Evolutionary conservation across 176 grass and related monocot species (phyloP).

Genomic region (Coix lacrymajobi): DNA sequence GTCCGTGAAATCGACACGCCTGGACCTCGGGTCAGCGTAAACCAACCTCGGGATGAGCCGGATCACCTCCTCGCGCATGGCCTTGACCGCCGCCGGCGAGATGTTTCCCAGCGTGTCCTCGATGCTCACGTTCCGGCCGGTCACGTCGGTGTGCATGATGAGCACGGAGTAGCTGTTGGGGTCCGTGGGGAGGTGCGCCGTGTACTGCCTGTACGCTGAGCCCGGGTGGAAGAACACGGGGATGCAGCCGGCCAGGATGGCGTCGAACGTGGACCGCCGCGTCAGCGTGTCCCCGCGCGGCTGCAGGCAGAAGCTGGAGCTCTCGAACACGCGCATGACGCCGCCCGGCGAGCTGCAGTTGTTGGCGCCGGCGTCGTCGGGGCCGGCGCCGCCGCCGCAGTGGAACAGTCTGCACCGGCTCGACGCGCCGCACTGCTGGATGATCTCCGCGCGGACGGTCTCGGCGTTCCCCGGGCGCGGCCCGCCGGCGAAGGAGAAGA

Average conservation of each 20-base stretch:
- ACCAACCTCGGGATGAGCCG: conserved; percentile 52
- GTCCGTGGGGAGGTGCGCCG: conserved; percentile 44
- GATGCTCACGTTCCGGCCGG: conserved; percentile 40
- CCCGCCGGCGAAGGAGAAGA: conserved; percentile 63
- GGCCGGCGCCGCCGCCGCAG: conserved; percentile 15
- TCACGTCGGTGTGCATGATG: conserved; percentile 28
- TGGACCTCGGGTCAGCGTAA: conserved; percentile 50
- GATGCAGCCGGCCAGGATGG: conserved; percentile 68
- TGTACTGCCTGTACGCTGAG: conserved; percentile 63
- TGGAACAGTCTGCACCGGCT: conserved; percentile 43
- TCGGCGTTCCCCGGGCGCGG: conserved; percentile 1
- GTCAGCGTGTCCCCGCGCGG: conserved; percentile 67
- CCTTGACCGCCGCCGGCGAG: conserved; percentile 25
- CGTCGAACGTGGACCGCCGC: conserved; percentile 63
- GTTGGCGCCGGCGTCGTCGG: no score
- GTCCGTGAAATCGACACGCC: conserved; percentile 38
- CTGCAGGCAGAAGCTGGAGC: conserved; percentile 59
- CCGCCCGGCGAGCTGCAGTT: conserved; percentile 37
- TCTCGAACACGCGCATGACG: conserved; percentile 61
- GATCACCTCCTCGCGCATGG: conserved; percentile 62
- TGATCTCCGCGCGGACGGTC: conserved; percentile 23
- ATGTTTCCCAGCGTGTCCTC: conserved; percentile 50
- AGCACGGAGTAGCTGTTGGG: conserved; percentile 46
- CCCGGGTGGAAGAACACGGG: conserved; percentile 68
- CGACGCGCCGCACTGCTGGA: conserved; percentile 45